A percentile compares a stretch with the other conserved stretches of the same genome.
Evolutionary conservation across 306 rosid genomes (phyloP).

Genomic region (Corylus avellana): DNA sequence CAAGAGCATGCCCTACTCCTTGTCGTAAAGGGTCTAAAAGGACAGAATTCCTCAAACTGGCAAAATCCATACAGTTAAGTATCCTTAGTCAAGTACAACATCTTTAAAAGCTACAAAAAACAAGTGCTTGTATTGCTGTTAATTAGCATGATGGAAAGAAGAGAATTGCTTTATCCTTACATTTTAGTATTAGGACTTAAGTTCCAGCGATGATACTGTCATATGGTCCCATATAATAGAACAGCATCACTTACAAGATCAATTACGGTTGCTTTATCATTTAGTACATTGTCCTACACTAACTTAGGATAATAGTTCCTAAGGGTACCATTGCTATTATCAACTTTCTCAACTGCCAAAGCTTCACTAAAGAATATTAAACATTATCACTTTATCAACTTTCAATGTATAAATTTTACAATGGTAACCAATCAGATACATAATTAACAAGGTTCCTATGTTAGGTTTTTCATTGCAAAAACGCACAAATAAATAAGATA

Average conservation of each 20-base stretch:
- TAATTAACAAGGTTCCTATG: neutral
- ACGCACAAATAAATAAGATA: neutral
- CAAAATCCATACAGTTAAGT: no score
- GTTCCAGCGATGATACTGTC: neutral
- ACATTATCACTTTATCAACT: neutral
- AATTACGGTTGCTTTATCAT: neutral
- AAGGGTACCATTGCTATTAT: neutral
- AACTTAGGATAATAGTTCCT: neutral
- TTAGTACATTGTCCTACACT: neutral
- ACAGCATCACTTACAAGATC: neutral
- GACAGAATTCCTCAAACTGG: no score
- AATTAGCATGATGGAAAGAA: no score
- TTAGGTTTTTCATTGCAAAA: neutral
- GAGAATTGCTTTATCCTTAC: no score
- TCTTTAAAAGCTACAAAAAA: no score
- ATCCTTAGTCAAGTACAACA: no score
- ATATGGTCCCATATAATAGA: neutral
- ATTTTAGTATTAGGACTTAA: neutral
- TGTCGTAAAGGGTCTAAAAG: no score
- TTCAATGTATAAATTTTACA: neutral
- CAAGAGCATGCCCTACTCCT: no score
- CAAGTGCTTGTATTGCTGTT: no score
- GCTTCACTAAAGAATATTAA: no score
- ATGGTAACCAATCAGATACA: neutral
- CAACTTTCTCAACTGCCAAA: neutral